These are phyloP conservation scores for Lophium mytilinum DNA, from an alignment of 495 filamentous ascomycete species.

Conservation along the genomic window DNA sequence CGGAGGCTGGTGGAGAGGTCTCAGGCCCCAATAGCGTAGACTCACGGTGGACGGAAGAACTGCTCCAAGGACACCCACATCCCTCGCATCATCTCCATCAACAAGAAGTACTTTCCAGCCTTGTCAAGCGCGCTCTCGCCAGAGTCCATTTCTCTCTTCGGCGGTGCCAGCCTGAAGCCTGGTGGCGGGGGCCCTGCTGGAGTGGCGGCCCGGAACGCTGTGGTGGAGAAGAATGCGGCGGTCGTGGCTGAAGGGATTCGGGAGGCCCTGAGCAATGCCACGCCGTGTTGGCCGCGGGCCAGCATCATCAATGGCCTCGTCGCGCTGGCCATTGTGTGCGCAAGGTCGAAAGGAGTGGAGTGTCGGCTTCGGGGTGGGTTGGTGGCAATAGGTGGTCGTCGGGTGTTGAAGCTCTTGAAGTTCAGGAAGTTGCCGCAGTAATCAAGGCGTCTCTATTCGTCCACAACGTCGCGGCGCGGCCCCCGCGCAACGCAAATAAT, in stretches of 20 bases:
- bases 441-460: no score
- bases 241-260: conserved; percentile 33
- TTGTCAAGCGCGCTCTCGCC: conserved; percentile 66
- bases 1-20: background rate
- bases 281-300: conserved; percentile 22
- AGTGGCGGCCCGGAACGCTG: conserved; percentile 52
- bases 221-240: conserved; percentile 57
- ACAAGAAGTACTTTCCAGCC: conserved; percentile 83
- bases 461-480: no score
- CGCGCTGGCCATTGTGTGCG: conserved; percentile 25
- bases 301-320: conserved; percentile 29
- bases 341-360: background rate
- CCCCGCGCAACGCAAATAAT: no score
- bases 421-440: background rate
- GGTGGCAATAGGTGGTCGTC: conserved; percentile 1
- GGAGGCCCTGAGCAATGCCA: conserved; percentile 12
- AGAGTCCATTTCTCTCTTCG: conserved; percentile 61
- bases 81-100: conserved; percentile 90
- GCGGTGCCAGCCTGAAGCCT: conserved; percentile 63
- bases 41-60: conserved; percentile 94
- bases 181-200: conserved; percentile 68
- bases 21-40: conserved; percentile 27
- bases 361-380: background rate
- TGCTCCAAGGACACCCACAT: conserved; percentile 98
- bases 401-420: conserved; percentile 1